Evolutionary conservation across 2,329 filamentous ascomycete species (phyloP), one percentile per base, ranked within the genome.

Genomic region (Penicillium sp.): DNA sequence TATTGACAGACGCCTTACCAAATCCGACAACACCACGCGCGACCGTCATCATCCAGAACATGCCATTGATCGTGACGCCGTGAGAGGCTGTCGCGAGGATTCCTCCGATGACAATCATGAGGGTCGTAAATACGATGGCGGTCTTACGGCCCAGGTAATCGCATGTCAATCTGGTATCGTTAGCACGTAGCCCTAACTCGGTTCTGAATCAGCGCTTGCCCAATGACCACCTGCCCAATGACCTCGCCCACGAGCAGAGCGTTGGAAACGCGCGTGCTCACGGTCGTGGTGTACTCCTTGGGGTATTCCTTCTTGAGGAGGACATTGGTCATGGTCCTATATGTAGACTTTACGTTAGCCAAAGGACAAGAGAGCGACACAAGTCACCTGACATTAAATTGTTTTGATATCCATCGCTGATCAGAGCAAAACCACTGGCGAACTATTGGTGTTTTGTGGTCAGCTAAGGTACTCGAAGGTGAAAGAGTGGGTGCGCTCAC

Each of bases 41-140:
- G 16, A 81, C 66, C 0, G 76, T 79, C 70, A 81, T 69, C 74
- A 81, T 81, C 78, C 79, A 81, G 51, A 80, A 78, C 77, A 82
- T 81, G 53, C 76, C 77, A 16, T 76, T 55, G 31, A 77, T 73
- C 2, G 78, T 81, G 5, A 67, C 59, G 9, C 79, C 79, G 51
- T 77, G 66, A 0, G 76, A 69, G 4, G 77, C 79, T 0, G 75
- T 77, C 1, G 77, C 77, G 16, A 81, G 56, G 24, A 79, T 72
- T 2, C 76, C 72, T 4, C 78, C 77, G 39, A 80, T 50, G 7
- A 79, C 74, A n/a, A 81, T 72, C 66, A 79, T 74, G 1, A 71
- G 38, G 0, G 78, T 80, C 0, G 78, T 78, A 13, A 73, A 65
- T 29, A 80, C 62, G 40, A 80, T 79, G 22, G 76, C 79, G 11